Conservation (phyloP, 1,284 basidiomycete species). For the Pyrrhoderma lamaoense region DNA sequence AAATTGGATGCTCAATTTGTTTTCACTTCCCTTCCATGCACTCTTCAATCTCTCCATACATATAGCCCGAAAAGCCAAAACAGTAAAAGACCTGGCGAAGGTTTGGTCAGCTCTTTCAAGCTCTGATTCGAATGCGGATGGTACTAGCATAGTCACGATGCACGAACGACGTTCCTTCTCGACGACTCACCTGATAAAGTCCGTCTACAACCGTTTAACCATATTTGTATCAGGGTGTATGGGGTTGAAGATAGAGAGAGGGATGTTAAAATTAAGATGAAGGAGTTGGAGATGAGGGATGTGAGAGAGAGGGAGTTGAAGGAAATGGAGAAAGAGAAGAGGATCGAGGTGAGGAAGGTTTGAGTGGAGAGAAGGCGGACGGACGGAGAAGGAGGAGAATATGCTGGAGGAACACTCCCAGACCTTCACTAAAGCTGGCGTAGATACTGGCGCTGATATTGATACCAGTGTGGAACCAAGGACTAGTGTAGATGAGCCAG, state of each 20-base stretch:
- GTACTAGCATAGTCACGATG: conserved; percentile 50
- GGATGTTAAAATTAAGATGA: conserved; percentile 33
- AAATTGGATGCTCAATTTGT: no score
- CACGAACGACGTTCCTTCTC: conserved; percentile 66
- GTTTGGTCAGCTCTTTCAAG: conserved; percentile 54
- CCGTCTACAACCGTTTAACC: conserved; percentile 72
- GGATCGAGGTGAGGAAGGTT: background rate
- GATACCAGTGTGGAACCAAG: no score
- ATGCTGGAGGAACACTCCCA: no score
- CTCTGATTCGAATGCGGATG: no score
- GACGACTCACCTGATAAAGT: conserved; percentile 81
- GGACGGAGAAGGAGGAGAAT: background rate
- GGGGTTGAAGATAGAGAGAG: conserved; percentile 34
- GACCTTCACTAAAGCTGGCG: no score
- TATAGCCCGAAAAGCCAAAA: conserved; percentile 49
- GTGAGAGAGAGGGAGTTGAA: background rate
- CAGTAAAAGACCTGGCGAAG: conserved; percentile 70
- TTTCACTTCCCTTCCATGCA: no score
- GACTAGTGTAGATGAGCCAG: no score
- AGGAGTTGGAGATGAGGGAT: background rate
- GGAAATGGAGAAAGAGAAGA: conserved; percentile 16
- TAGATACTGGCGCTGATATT: no score
- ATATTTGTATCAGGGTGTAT: conserved; percentile 70
- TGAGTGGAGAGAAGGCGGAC: background rate
- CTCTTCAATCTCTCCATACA: conserved; percentile 9